Conservation (phyloP, 176 grass and related monocot genomes). For the Phoenix roebelenii region DNA sequence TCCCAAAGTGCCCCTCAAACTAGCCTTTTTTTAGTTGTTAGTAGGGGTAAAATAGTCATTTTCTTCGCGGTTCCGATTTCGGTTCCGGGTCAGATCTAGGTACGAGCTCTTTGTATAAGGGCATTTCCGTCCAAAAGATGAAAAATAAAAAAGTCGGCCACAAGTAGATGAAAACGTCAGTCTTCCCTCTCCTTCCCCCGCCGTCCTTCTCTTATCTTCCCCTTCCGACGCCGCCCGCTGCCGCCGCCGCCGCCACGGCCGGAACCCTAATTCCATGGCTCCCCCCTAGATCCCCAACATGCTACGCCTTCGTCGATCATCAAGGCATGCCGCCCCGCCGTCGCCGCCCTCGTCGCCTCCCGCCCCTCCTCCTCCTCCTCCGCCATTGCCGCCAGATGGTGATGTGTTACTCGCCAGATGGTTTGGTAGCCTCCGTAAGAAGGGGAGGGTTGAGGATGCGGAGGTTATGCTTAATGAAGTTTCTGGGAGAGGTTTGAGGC, state of each 20-base stretch:
- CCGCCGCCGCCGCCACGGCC: neutral
- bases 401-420: conserved; percentile 27
- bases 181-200: no score
- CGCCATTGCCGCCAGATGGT: conserved; percentile 2
- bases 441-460: conserved; percentile 44
- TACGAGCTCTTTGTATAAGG: no score
- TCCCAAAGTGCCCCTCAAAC: no score
- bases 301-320: neutral
- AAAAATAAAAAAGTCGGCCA: no score
- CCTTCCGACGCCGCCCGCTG: neutral
- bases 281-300: neutral
- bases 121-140: no score
- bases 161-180: no score
- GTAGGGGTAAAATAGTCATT: no score
- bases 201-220: neutral
- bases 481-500: conserved; percentile 31
- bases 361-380: conserved; percentile 3
- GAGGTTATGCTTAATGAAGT: conserved; percentile 46
- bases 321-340: neutral
- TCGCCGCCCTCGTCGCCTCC: neutral
- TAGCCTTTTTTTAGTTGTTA: no score
- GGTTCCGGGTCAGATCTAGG: no score
- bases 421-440: conserved; percentile 57
- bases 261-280: neutral
- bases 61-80: no score